Base-by-base conservation (phyloP, 805 yeast species). In the Candida ponderosae region DNA sequence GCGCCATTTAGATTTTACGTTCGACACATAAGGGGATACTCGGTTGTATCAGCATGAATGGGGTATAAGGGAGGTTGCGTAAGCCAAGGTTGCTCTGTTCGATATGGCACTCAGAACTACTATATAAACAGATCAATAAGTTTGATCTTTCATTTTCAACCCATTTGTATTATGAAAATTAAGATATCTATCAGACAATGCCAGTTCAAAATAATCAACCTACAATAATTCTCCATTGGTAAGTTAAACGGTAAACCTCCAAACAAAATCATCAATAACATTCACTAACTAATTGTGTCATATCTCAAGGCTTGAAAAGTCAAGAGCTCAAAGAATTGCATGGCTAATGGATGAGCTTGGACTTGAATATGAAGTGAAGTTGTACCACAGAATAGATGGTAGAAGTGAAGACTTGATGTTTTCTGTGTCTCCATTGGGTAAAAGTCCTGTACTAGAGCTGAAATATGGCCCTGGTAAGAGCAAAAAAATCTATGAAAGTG, bases 321-420 rank as follows among this genome's bases (percentile, higher is more conserved):
- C 86, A 4, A 65, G 89, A 49, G 59, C 85, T 1, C 75, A 70
- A 37, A 65, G 88, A 38, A 65, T 79, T 9, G 50, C 74, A 23
- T 81, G 86, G 83, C 57, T 77, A 33, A 59, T 82, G n/a, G 85
- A 79, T 41, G 72, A 77, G 35, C 59, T 82, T 13, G 64, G 63
- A 11, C 50, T 80, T 6, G 72, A 72, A 19, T 81, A 77, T 48
- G 73, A 70, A 13, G 56, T 79, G 16, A 69, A 74, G 43, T 50
- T 69, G 3, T 78, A 74, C 54, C 56, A 68, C 39, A 66, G 88
- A 35, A 62, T 72, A 42, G 57, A 60, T 8, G 62, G 65, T 16
- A 58, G 73, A 31, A 77, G 78, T 1, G 76, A 74, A 7, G 59
- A 60, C 2, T 76, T 62, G 28, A 54, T 79, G 29, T 63, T 63